Conservation (phyloP, 2,329 filamentous ascomycete species). For the Fusarium camptoceras region DNA sequence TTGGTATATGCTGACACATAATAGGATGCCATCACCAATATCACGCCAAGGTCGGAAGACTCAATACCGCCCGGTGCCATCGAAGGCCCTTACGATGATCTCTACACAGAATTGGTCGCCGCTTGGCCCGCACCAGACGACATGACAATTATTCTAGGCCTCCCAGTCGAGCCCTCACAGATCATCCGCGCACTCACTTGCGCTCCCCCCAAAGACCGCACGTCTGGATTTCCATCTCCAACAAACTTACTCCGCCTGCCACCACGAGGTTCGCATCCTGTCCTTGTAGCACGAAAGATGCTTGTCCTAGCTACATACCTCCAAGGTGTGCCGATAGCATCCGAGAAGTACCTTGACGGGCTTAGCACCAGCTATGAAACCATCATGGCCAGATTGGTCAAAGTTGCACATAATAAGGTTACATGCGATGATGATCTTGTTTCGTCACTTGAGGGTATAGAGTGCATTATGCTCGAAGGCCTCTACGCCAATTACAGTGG, state of each 20-base stretch:
- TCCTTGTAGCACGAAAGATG: slow-evolving; percentile 56
- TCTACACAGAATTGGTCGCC: slow-evolving; percentile 50
- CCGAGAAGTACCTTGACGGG: slow-evolving; percentile 2
- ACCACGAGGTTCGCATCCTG: slow-evolving; percentile 50
- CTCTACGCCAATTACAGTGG: slow-evolving; percentile 61
- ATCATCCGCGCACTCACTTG: slow-evolving; percentile 54
- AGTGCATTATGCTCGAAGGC: slow-evolving; percentile 62
- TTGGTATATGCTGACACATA: not conserved
- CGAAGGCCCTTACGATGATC: slow-evolving; percentile 20
- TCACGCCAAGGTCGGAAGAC: not conserved
- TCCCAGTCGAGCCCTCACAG: slow-evolving; percentile 48
- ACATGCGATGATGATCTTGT: slow-evolving; percentile 61
- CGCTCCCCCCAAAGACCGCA: slow-evolving; percentile 31
- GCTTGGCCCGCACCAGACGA: slow-evolving; percentile 56
- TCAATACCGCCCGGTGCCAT: not conserved
- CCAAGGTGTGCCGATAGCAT: slow-evolving; percentile 46
- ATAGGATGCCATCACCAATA: not conserved
- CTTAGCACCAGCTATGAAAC: slow-evolving; percentile 23
- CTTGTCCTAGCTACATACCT: slow-evolving; percentile 54
- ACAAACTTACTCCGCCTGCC: slow-evolving; percentile 48
- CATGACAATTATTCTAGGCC: slow-evolving; percentile 51
- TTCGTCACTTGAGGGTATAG: slow-evolving; percentile 59
- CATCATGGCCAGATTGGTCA: slow-evolving; percentile 46
- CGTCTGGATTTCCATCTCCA: slow-evolving; percentile 33
- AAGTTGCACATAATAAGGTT: slow-evolving; percentile 52